Conservation (phyloP, 441 rosid species). For the Erodium moschatum region DNA sequence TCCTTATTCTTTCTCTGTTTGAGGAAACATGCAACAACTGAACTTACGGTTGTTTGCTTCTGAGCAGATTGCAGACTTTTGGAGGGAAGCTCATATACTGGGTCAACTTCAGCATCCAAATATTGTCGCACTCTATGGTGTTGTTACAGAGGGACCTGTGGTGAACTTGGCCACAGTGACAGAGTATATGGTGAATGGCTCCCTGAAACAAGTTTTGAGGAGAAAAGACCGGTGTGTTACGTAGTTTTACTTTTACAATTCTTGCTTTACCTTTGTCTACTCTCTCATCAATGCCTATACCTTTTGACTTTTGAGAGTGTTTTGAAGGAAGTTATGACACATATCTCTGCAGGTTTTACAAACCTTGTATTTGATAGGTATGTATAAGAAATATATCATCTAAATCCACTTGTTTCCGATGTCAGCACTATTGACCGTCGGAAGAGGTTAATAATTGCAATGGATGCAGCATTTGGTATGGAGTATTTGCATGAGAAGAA, state of each 20-base stretch:
- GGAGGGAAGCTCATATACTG: slow-evolving; percentile 39
- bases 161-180: slow-evolving; percentile 34
- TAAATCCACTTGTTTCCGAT: slow-evolving; percentile 12
- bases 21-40: background rate
- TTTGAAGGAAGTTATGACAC: no score
- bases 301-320: background rate
- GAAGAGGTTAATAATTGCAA: slow-evolving; percentile 36
- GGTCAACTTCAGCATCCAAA: slow-evolving; percentile 42
- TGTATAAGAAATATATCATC: background rate
- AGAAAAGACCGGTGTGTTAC: slow-evolving; percentile 30
- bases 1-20: background rate
- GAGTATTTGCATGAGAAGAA: slow-evolving; percentile 38
- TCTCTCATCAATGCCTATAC: background rate
- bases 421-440: slow-evolving; percentile 38
- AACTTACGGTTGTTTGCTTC: background rate
- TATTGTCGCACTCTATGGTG: slow-evolving; percentile 39
- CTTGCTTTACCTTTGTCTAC: slow-evolving; percentile 1
- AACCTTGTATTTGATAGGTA: background rate
- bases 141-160: slow-evolving; percentile 34
- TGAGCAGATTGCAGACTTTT: slow-evolving; percentile 33
- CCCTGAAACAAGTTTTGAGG: slow-evolving; percentile 33
- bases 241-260: background rate
- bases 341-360: background rate
- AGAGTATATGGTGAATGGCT: slow-evolving; percentile 43
- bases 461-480: slow-evolving; percentile 45